A percentile compares a stretch with the other conserved stretches of the same genome.
These are phyloP conservation scores for Cutaneotrichosporon cavernicola DNA, from an alignment of 1,284 basidiomycete species.

Conservation along the genomic window DNA sequence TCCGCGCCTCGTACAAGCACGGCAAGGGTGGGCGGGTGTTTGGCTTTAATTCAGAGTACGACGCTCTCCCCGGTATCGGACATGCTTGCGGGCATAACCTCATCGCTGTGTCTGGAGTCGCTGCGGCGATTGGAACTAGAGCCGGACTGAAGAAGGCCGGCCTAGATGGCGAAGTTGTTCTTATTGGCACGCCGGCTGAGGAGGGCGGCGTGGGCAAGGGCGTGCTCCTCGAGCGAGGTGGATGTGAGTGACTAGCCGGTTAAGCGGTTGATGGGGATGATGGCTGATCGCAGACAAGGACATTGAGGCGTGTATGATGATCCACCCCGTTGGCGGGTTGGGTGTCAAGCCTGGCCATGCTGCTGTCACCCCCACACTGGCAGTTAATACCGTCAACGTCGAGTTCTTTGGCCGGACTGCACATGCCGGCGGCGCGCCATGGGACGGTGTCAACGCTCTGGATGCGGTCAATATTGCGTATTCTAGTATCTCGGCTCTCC, in stretches of 20 bases:
- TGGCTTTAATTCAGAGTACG: constrained; percentile 68
- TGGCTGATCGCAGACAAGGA: constrained; percentile 23
- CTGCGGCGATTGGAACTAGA: constrained; percentile 69
- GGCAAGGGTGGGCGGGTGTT: constrained; percentile 61
- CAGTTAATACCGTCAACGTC: constrained; percentile 32
- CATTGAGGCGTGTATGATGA: constrained; percentile 35
- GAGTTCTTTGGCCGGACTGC: constrained; percentile 57
- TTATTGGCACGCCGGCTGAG: constrained; percentile 85
- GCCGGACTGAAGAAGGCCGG: constrained; percentile 64
- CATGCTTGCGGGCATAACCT: constrained; percentile 85
- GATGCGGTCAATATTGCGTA: constrained; percentile 82
- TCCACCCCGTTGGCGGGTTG: constrained; percentile 24
- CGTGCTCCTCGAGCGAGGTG: constrained; percentile 69
- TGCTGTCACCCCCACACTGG: constrained; percentile 33
- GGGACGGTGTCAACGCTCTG: constrained; percentile 77
- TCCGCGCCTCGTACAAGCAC: constrained; percentile 64
- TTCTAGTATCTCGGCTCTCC: constrained; percentile 67
- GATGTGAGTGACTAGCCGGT: constrained; percentile 59
- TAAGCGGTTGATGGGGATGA: neutral
- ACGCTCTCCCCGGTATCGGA: constrained; percentile 57
- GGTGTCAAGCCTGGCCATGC: constrained; percentile 14
- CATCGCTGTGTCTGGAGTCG: constrained; percentile 77
- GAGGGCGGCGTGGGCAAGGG: constrained; percentile 77
- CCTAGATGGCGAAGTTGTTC: constrained; percentile 68
- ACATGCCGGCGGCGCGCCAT: constrained; percentile 61